Percentiles rank a stretch among this genome's conserved stretches.
Evolutionary conservation across 2,329 filamentous ascomycete species (phyloP).

Genomic region (Claviceps fusiformis): DNA sequence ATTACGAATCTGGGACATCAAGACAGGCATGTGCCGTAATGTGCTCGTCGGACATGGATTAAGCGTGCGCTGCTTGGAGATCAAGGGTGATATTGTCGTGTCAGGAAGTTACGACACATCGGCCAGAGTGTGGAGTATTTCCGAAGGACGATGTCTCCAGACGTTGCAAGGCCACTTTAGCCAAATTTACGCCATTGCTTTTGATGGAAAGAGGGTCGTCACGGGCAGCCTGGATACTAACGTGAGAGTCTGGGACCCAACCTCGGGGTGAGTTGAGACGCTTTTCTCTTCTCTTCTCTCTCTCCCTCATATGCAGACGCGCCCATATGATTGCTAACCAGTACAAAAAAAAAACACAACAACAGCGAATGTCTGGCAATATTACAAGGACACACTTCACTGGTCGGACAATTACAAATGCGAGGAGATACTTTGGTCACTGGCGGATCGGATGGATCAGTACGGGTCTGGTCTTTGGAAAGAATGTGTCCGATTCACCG

Average conservation of each 20-base stretch:
- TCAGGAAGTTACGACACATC: slow-evolving; percentile 97
- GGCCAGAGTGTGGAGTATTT: slow-evolving; percentile 95
- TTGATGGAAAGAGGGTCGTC: slow-evolving; percentile 84
- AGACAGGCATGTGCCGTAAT: slow-evolving; percentile 75
- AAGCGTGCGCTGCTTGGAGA: slow-evolving; percentile 87
- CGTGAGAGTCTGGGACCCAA: slow-evolving; percentile 91
- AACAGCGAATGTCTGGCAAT: slow-evolving; percentile 74
- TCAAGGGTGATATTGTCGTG: slow-evolving; percentile 93
- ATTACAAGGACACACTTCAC: slow-evolving; percentile 88
- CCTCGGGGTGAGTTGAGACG: slow-evolving; percentile 58
- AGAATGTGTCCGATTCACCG: slow-evolving; percentile 87
- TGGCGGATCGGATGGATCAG: slow-evolving; percentile 88
- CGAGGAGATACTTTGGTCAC: slow-evolving; percentile 89
- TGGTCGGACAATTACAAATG: slow-evolving; percentile 95
- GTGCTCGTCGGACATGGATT: slow-evolving; percentile 91
- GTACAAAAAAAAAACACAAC: background rate
- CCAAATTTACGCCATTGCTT: slow-evolving; percentile 97
- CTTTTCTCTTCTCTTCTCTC: background rate
- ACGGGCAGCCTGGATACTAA: slow-evolving; percentile 95
- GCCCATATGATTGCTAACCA: background rate
- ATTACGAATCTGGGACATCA: slow-evolving; percentile 87
- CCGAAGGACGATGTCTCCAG: slow-evolving; percentile 80
- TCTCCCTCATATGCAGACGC: background rate
- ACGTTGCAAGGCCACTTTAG: slow-evolving; percentile 92
- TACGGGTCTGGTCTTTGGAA: slow-evolving; percentile 88